Conservation (phyloP, 2,329 filamentous ascomycete genomes). For the Ilyonectria mors-panacis region DNA sequence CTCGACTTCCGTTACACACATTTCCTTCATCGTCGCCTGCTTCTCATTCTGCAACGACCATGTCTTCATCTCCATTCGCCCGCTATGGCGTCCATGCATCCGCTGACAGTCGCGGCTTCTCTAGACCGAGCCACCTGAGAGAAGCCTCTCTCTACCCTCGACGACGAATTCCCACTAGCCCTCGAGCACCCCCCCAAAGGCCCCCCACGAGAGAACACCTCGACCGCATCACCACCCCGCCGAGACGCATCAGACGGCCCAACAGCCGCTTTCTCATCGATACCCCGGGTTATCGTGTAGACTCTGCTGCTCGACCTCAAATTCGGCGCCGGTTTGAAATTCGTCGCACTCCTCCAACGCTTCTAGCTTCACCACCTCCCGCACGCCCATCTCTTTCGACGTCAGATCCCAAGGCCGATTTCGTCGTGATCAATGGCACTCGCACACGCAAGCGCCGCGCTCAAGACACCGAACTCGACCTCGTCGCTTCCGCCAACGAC, state of each 20-base stretch:
- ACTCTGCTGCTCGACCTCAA: slow-evolving; percentile 16
- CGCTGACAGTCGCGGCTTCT: slow-evolving; percentile 20
- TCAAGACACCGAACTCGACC: slow-evolving; percentile 50
- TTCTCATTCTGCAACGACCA: slow-evolving; percentile 3
- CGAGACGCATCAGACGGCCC: slow-evolving; percentile 32
- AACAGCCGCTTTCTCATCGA: slow-evolving; percentile 32
- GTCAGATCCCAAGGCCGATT: slow-evolving; percentile 17
- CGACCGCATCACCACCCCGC: slow-evolving; percentile 30
- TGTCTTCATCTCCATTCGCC: slow-evolving; percentile 19
- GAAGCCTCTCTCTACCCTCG: slow-evolving; percentile 11
- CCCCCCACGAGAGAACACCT: slow-evolving; percentile 8
- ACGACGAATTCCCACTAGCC: neutral
- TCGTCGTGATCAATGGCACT: slow-evolving; percentile 48
- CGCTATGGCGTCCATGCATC: slow-evolving; percentile 9
- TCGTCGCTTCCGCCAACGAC: slow-evolving; percentile 46
- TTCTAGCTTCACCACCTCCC: neutral
- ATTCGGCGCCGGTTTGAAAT: slow-evolving; percentile 5
- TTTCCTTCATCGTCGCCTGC: slow-evolving; percentile 8
- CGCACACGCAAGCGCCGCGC: slow-evolving; percentile 50
- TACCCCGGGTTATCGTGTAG: slow-evolving; percentile 28
- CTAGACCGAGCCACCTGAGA: slow-evolving; percentile 5
- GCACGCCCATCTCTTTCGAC: neutral
- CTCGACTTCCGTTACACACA: neutral
- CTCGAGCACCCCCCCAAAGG: neutral
- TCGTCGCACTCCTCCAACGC: neutral